A percentile compares a stretch with the other conserved stretches of the same genome.
Conservation (phyloP, 2,329 filamentous ascomycete species). For the Ceratocystis ficicola region DNA sequence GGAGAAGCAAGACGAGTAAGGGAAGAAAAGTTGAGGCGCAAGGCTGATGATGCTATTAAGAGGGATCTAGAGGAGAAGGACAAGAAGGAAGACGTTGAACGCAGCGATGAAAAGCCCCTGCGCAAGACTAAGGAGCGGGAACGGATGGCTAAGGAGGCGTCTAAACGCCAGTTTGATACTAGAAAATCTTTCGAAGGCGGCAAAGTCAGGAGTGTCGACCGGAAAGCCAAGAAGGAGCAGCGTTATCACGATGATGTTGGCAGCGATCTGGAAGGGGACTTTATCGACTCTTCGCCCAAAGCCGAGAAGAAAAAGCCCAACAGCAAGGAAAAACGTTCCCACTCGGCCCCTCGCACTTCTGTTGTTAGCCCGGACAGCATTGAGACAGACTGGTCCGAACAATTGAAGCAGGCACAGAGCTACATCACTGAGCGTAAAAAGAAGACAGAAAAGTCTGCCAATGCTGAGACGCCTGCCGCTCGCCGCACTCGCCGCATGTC, state of each 20-base stretch:
- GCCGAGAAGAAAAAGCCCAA: slow-evolving; percentile 5
- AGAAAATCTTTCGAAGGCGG: neutral
- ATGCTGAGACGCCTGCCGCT: neutral
- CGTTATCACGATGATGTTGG: neutral
- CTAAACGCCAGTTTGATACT: neutral
- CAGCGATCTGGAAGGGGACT: neutral
- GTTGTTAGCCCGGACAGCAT: neutral
- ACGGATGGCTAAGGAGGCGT: slow-evolving; percentile 28
- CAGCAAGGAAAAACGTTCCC: slow-evolving; percentile 1
- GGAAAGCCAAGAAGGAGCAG: slow-evolving; percentile 1
- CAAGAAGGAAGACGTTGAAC: slow-evolving; percentile 27
- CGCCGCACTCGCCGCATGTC: slow-evolving; percentile 4
- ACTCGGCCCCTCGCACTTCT: neutral
- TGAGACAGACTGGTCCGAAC: neutral
- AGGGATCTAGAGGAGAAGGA: slow-evolving; percentile 32
- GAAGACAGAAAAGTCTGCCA: neutral
- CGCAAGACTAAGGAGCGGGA: slow-evolving; percentile 27
- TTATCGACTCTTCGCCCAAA: neutral
- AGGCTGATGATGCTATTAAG: slow-evolving; percentile 28
- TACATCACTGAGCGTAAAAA: neutral
- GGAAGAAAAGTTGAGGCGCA: slow-evolving; percentile 29
- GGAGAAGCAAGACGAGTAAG: slow-evolving; percentile 29
- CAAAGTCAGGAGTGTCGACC: slow-evolving; percentile 1
- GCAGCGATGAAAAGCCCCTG: slow-evolving; percentile 28
- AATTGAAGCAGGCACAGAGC: neutral